Evolutionary conservation across 1,284 basidiomycete species (phyloP).

Genomic region (Naganishia cerealis): DNA sequence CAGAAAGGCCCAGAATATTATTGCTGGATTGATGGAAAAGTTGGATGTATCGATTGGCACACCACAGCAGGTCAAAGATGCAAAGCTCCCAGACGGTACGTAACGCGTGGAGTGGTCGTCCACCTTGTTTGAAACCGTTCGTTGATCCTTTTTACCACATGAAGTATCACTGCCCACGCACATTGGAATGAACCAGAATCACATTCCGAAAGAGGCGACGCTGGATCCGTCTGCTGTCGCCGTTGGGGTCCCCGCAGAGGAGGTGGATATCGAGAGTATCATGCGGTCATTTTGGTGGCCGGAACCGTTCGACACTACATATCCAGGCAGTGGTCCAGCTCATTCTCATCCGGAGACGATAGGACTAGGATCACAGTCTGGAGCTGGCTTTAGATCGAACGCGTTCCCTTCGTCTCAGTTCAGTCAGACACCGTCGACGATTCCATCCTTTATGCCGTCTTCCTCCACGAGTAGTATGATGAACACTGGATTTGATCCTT

Average conservation of each 20-base stretch:
- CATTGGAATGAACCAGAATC: neutral
- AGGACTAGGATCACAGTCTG: neutral
- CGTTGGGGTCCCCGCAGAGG: neutral
- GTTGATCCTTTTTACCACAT: neutral
- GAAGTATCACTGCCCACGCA: neutral
- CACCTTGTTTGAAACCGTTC: neutral
- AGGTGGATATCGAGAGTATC: constrained; percentile 22
- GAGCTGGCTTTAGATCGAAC: neutral
- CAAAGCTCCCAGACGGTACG: constrained; percentile 9
- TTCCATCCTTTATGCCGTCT: constrained; percentile 1
- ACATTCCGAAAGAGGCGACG: neutral
- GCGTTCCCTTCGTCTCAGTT: neutral
- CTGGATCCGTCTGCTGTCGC: neutral
- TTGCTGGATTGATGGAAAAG: constrained; percentile 35
- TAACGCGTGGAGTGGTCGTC: neutral
- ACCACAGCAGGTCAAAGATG: constrained; percentile 1
- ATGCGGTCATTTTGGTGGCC: constrained; percentile 29
- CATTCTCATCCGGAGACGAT: neutral
- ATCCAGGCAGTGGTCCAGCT: neutral
- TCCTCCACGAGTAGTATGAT: neutral
- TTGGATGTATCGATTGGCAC: constrained; percentile 32
- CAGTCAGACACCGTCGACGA: neutral
- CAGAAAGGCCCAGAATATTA: constrained; percentile 36
- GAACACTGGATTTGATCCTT: constrained; percentile 26
- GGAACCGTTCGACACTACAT: constrained; percentile 5